Base-by-base conservation (phyloP, 495 filamentous ascomycete species). In the Daldinia caldariorum region DNA sequence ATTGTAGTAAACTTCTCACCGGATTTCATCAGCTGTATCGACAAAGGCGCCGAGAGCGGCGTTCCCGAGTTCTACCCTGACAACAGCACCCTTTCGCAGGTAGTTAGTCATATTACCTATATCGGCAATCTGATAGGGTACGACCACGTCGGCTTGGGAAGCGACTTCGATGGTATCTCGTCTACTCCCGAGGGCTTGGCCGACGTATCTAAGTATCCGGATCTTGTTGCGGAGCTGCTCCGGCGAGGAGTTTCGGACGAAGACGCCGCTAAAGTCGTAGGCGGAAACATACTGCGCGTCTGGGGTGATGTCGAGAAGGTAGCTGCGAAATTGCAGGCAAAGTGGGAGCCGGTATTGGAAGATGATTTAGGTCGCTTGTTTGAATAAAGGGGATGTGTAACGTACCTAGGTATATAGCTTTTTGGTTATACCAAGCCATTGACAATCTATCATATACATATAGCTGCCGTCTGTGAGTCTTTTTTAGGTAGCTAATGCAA, bases 161-260 rank as follows among this genome's bases (percentile, higher is more conserved):
- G 86, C 14, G 91, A 94, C 77, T 94, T 89, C 70, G 91, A 93
- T 66, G 91, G 91, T 26, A 89, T 89, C 45, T 63, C 65, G 1
- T 76, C 57, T 0, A 85, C 85, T 0, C 90, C 90, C 0, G 72
- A 77, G 66, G 90, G 90, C 0, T 67, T 93, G 67, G 88, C 88
- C 20, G 93, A 97, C 79, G 94, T 97, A 31, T 89, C 88, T 55
- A 92, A 91, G 76, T 97, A 89, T 76, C 94, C 95, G 1, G 87
- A 88, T 51, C 78, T 99, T 59, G 87, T 97, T 6, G 89, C 85
- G 6, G 91, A 94, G 78, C 76, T 94, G 57, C 78, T 95, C 61
- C 78, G 76, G 41, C 84, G 87, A 18, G 92, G 91, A 1, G 80
- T 94, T 22, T 89, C 84, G 14, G 89, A 93, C 66, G 76, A 80